Evolutionary conservation across 495 filamentous ascomycete genomes (phyloP), one percentile per base, ranked within the genome.

Genomic region (Daldinia childiae): DNA sequence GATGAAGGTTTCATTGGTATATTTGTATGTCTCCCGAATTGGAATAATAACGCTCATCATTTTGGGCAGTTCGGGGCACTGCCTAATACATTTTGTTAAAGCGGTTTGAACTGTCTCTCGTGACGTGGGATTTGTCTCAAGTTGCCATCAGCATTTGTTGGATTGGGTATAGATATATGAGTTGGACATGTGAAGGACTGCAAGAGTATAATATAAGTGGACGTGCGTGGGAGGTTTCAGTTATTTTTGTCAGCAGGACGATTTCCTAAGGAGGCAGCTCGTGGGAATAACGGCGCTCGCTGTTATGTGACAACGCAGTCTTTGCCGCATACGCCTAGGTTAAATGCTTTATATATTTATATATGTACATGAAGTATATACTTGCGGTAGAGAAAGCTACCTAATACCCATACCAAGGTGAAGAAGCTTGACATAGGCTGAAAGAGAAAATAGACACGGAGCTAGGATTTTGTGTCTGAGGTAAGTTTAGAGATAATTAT

Each of bases 241-340:
- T 56, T 70, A 70, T 64, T 64, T 69, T 63, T 38, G 54, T 64
- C 48, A 55, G 41, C 48, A 24, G 43, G 45, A 58, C 27, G 54
- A 19, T 59, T 69, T 63, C 66, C 66, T 21, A 69, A 69, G 41
- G n/a, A 39, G 66, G 59, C 52, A 69, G 56, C 60, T 69, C 59
- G 30, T 17, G 32, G 34, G 32, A 51, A 45, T 45, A 17, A 32
- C 55, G 7, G 24, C 30, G 32, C 11, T 24, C 27, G 19, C 5
- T 48, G 41, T 57, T 21, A 34, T 21, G 30, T 39, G 55, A 39
- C 55, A 24, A 26, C 50, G 14, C 17, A 45, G 38, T 2, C 57
- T 60, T 29, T 58, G 43, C 43, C 43, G 17, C 43, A 48, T 48
- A 48, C 43, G 43, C 43, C 43, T 48, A 48, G n/a, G n/a, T n/a